Conservation (phyloP, 2,329 filamentous ascomycete genomes). For the Coniochaeta prunicola region DNA sequence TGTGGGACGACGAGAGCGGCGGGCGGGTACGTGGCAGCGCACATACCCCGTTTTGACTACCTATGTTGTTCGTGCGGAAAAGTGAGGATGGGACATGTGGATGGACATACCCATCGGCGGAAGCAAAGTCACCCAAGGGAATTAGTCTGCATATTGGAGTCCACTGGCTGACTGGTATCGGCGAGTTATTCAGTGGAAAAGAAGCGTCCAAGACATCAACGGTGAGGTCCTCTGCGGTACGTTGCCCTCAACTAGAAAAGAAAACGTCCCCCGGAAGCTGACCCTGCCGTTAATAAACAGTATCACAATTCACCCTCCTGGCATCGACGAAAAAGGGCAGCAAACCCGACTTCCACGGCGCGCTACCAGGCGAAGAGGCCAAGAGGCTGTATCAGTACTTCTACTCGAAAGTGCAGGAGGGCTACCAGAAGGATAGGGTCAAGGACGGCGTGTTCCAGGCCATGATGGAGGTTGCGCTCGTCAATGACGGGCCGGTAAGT, state of each 20-base stretch:
- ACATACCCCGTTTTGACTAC: neutral
- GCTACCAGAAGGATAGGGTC: slow-evolving; percentile 67
- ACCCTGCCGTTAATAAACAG: too few species aligned
- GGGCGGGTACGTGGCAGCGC: slow-evolving; percentile 44
- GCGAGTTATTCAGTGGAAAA: slow-evolving; percentile 81
- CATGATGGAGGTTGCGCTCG: slow-evolving; percentile 94
- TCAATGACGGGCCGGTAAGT: slow-evolving; percentile 73
- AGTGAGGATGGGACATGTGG: too few species aligned
- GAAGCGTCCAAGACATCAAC: slow-evolving; percentile 75
- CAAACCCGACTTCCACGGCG: slow-evolving; percentile 91
- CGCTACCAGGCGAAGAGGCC: slow-evolving; percentile 71
- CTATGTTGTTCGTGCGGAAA: too few species aligned
- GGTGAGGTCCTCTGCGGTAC: slow-evolving; percentile 93
- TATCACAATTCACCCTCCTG: slow-evolving; percentile 93
- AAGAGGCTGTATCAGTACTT: slow-evolving; percentile 79
- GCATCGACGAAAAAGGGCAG: slow-evolving; percentile 92
- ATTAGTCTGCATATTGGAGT: neutral
- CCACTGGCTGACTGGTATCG: too few species aligned
- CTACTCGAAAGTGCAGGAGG: slow-evolving; percentile 63
- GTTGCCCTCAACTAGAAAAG: neutral
- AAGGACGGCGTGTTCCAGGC: slow-evolving; percentile 97
- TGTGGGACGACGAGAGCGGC: slow-evolving; percentile 81
- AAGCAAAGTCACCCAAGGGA: too few species aligned
- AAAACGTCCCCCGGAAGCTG: too few species aligned
- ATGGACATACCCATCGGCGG: too few species aligned